Evolutionary conservation across 306 rosid species (phyloP).

Genomic region (Arachis hypogaea): DNA sequence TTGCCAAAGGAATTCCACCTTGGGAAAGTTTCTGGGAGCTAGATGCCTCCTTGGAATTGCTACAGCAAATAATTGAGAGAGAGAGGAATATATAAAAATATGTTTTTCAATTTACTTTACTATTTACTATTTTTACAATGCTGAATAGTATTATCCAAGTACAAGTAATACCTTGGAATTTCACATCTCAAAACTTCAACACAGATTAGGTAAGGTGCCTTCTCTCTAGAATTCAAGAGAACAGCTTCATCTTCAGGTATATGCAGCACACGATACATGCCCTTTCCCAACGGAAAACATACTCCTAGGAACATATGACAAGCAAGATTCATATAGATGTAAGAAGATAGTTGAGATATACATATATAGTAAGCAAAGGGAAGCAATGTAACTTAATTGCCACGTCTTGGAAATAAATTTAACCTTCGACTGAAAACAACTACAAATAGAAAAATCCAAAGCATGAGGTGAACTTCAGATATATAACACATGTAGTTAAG

Average conservation of each 20-base stretch:
- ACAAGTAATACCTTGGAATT: constrained; percentile 72
- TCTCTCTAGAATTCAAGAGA: constrained; percentile 98
- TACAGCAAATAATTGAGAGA: constrained; percentile 47
- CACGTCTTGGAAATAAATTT: constrained; percentile 28
- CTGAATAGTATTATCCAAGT: constrained; percentile 32
- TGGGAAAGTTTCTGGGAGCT: constrained; percentile 85
- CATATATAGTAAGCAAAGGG: constrained; percentile 17
- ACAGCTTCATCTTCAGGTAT: constrained; percentile 98
- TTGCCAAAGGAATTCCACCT: constrained; percentile 97
- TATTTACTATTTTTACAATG: constrained; percentile 30
- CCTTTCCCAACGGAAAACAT: constrained; percentile 97
- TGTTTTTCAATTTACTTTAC: constrained; percentile 33
- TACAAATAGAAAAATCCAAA: constrained; percentile 17
- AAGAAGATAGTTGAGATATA: constrained; percentile 26
- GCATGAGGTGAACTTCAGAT: constrained; percentile 29
- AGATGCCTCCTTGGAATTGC: constrained; percentile 79
- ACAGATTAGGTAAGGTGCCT: constrained; percentile 92
- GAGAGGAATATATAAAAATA: constrained; percentile 33
- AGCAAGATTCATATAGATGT: constrained; percentile 40
- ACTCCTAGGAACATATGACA: constrained; percentile 59
- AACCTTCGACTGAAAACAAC: constrained; percentile 20
- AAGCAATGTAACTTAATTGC: constrained; percentile 28
- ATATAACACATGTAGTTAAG: constrained; percentile 32
- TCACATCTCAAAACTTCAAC: constrained; percentile 91
- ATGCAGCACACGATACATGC: constrained; percentile 89